Base-by-base conservation (phyloP, 106 monocot genomes). In the Dendrobium officinale region DNA sequence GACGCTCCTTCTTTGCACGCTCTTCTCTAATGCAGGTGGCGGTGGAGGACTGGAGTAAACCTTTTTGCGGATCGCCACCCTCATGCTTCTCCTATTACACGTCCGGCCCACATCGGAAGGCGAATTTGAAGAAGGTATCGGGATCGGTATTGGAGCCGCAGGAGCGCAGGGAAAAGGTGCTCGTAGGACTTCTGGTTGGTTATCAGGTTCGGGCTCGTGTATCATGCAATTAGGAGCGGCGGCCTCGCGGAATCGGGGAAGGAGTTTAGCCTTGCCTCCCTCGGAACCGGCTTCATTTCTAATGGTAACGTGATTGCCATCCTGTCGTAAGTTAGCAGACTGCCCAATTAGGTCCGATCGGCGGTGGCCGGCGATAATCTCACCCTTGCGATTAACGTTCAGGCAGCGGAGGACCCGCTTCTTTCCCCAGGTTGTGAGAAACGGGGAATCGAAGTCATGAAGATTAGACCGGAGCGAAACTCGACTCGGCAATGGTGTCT, bases 31-130 rank as follows among this genome's bases (percentile, higher is more conserved):
- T 75, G 79, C 67, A 31, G 58, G 44, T 7, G 61, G 67, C 20
- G 77, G 5, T 17, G 77, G 33, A 47, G 37, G 41, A 29, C 16
- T 77, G 27, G 19, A 1, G 18, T 16, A 9, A 9, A 10, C 49
- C 42, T 42, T 83, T 6, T 15, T 44, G 45, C n/a, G 40, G 18
- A 56, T 48, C 47, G 42, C 55, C 22, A 27, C n/a, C 19, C 81
- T 72, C 77, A 85, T 81, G 74, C 85, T 72, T 49, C 92, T 84
- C n/a, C 86, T 79, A 56, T 88, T 92, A 86, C 88, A 90, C 4
- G 92, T 88, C 49, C 82, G 56, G 29, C 29, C 42, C 33, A 26
- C 27, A 17, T 6, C 72, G 26, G 74, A 75, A 0, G 79, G 68
- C 27, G 55, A 6, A 0, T 77, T 18, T 6, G 81, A 73, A 26